Percentiles rank a stretch among this genome's conserved stretches.
phyloP scores from a whole-genome alignment of 2,329 filamentous ascomycete species.

The Cytospora leucostoma region DNA sequence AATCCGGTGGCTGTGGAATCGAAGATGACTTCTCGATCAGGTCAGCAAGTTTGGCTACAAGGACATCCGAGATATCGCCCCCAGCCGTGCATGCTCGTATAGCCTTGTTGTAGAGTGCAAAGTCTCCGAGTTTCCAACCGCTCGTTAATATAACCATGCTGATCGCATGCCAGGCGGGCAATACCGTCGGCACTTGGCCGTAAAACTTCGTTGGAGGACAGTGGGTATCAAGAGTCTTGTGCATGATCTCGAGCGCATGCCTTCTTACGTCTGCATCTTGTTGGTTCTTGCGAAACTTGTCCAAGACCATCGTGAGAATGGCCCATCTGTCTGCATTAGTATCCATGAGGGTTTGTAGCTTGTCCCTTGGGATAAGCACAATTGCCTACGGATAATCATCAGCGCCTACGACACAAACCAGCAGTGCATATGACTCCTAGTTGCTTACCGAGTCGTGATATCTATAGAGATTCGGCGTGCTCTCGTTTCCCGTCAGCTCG shows the following conservation, averaged over 20 bases:
- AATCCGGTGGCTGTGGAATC: neutral
- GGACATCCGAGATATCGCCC: neutral
- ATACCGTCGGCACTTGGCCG: neutral
- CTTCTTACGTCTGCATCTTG: neutral
- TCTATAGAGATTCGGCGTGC: neutral
- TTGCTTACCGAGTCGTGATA: conserved; percentile 17
- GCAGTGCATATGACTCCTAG: neutral
- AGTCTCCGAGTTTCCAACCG: neutral
- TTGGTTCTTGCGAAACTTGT: neutral
- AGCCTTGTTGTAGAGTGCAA: conserved; percentile 5
- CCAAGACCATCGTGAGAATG: neutral
- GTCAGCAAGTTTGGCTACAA: conserved; percentile 2
- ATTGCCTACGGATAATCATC: neutral
- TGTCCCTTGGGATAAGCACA: conserved; percentile 10
- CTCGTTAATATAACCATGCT: neutral
- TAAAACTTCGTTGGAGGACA: neutral
- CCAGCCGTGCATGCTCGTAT: neutral
- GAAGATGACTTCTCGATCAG: neutral
- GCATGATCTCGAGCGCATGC: conserved; percentile 1
- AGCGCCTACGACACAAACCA: neutral
- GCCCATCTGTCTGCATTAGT: neutral
- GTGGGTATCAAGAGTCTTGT: neutral
- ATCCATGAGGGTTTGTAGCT: neutral
- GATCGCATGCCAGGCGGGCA: neutral
- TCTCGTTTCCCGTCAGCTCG: conserved; percentile 22